These are phyloP conservation scores for Tylopilus vinaceipallidus DNA, from an alignment of 768 basidiomycete genomes.

Conservation along the genomic window DNA sequence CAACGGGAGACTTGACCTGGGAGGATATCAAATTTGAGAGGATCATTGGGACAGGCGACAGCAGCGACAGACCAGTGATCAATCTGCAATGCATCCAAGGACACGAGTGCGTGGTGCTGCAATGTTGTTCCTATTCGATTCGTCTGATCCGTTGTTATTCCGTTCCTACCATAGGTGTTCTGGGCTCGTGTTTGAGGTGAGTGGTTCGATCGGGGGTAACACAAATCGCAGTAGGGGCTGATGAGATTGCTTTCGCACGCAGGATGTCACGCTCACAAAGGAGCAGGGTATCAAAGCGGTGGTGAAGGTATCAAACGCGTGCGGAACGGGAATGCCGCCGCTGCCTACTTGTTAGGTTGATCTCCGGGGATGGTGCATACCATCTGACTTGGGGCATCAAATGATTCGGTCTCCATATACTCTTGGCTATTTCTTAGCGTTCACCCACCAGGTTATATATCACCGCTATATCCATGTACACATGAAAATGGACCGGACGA, in stretches of 20 bases:
- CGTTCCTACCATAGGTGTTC: not conserved
- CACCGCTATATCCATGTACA: no score
- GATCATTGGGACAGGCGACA: constrained; percentile 13
- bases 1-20: constrained; percentile 9
- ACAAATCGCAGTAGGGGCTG: not conserved
- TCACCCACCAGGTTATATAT: no score
- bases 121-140: not conserved
- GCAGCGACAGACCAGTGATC: not conserved
- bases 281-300: not conserved
- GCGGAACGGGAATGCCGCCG: not conserved
- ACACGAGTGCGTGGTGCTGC: not conserved
- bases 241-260: not conserved
- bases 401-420: no score
- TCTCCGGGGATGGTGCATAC: no score
- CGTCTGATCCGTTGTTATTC: not conserved
- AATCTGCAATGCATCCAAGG: not conserved
- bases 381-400: no score
- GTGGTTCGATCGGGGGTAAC: not conserved
- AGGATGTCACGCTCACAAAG: constrained; percentile 12
- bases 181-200: constrained; percentile 10
- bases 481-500: no score
- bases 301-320: constrained; percentile 2
- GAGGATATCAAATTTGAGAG: constrained; percentile 4
- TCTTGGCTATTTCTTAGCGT: no score
- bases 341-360: constrained; percentile 1